Base-by-base conservation (phyloP, 805 yeast species). In the Clavispora phyllophila region DNA sequence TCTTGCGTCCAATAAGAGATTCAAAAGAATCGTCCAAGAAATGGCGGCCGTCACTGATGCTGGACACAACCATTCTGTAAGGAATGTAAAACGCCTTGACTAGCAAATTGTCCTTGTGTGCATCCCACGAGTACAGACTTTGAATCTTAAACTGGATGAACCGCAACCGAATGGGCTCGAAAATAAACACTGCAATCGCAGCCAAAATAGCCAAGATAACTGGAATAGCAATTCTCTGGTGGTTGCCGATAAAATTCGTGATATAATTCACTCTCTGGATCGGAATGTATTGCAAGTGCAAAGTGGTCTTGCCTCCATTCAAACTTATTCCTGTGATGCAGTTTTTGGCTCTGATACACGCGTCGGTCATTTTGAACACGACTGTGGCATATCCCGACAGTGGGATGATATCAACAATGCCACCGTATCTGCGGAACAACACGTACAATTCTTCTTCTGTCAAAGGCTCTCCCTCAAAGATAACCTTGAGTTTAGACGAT, bases 161-260 rank as follows among this genome's bases (percentile, higher is more conserved):
- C 62, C 81, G 84, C 49, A 84, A 83, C 58, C 99, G 77, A 35
- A 93, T 87, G 1, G 99, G 99, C 53, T 93, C 99, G 62, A 93
- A 93, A 34, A 93, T 75, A 25, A 86, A 57, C 35, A 89, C 96
- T 0, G 97, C 95, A 2, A 83, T 47, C 3, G 87, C 84, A 3
- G 97, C 90, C 10, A 88, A 48, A 1, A 89, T 43, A 0, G 96
- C 96, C 33, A 93, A 62, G 5, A 88, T 53, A 6, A 86, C 62
- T 0, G 99, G 99, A 20, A 91, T 70, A 1, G 91, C 78, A 42
- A 93, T 82, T 53, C 90, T 77, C 29, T 93, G 82, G 58, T 93
- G 99, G 51, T 78, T 79, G 12, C 77, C 63, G 28, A 89, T 70
- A 58, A 82, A 77, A 13, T 79, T 78, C 7, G 73, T 62, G 3